Evolutionary conservation across 371 early-diverging fungal species (phyloP), one percentile per base, ranked within the genome.

Genomic region (Basidiobolus meristosporus): DNA sequence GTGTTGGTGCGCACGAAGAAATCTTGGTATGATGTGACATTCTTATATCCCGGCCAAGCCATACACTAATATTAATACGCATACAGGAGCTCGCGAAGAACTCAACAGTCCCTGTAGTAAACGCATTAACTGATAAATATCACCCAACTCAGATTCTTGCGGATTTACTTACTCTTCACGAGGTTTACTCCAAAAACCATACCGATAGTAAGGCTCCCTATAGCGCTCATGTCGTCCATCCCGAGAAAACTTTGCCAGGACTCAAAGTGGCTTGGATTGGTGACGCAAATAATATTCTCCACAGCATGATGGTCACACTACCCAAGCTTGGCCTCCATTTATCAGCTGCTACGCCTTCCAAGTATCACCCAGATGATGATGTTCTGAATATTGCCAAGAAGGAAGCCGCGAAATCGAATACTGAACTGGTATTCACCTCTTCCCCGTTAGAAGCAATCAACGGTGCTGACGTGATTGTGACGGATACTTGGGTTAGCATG

Each of bases 61-160:
- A 36, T 28, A 23, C 23, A 17, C 7, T 20, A 31, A 23, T 36
- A 9, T 18, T 1, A 11, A 19, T 2, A 32, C 1, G 31, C 18
- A 22, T 37, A 31, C 55, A 73, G 73, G 59, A 60, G 9, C 64
- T 96, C 14, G 85, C 90, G 16, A 60, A 78, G 49, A 69, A 93
- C 60, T 84, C 90, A 1, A 45, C 59, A 2, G 90, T 90, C 1
- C 97, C 97, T 1, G 78, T 96, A 18, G 79, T 96, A 56, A 96
- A 96, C 48, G 97, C 91, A 1, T 62, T 96, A 17, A 81, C 89
- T 34, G 88, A 80, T 43, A 73, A 76, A 50, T 90, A 75, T 54
- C 97, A 96, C 44, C 97, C 97, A 35, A 82, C 92, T 11, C 97
- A 96, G 60, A 85, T 85, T 35, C 62, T 96, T 21, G 97, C 95